Evolutionary conservation across 2,329 filamentous ascomycete species (phyloP), one percentile per base, ranked within the genome.

Genomic region (Nannizziopsis barbatae): DNA sequence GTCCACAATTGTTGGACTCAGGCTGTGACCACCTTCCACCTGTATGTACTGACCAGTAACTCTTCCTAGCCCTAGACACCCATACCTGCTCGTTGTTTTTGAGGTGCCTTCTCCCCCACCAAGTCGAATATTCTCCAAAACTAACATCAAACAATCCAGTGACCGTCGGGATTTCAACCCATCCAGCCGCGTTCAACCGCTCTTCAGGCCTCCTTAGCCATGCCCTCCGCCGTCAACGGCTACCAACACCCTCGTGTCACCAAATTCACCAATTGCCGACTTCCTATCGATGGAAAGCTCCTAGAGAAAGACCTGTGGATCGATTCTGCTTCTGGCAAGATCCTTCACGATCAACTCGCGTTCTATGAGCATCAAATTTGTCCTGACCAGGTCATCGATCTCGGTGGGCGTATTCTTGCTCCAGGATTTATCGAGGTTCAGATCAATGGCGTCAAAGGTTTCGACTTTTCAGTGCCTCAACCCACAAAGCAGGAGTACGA

Each of bases 401-500:
- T 95, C 1, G 78, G 80, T 45, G 86, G 87, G 50, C 86, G 86
- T 58, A 90, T 95, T 55, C 64, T 95, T 15, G 80, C 84, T 0
- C 87, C 89, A 0, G 89, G 89, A 20, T 75, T 95, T 61, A 92
- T 95, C 57, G 89, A 95, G 56, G 83, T 84, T 45, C 89, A 95
- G 66, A 80, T 95, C 57, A 95, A 95, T 60, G 89, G 89, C 42
- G 88, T 85, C 8, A 90, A 88, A 59, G 88, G 88, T 49, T 93
- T 95, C 72, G 90, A 95, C 70, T 95, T 93, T 65, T 92, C 86
- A 1, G 73, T 87, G 8, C 79, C 84, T n/a, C 74, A 65, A 31
- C 65, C 81, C 12, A 78, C 83, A 58, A 79, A 76, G 66, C 68
- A 73, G 27, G 73, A 76, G 45, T 95, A 93, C 59, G 76, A 77